phyloP scores from a whole-genome alignment of 352 stramenopile genomes.

The Globisporangium ultimum region DNA sequence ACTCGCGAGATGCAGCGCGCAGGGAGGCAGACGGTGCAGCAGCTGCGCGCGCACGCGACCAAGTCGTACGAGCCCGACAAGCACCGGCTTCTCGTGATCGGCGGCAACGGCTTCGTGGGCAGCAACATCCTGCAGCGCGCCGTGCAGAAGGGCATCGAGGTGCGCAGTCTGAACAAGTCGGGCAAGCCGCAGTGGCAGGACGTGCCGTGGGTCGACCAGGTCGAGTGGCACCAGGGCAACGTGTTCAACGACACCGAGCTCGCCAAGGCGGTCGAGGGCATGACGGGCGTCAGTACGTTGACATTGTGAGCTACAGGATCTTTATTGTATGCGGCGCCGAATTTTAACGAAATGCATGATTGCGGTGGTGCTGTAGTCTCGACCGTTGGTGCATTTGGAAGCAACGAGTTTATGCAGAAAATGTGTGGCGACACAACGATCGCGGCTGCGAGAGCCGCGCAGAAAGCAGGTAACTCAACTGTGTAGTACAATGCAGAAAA shows the following conservation, averaged over 20 bases:
- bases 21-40: neutral
- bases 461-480: constrained; percentile 66
- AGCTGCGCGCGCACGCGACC: constrained; percentile 25
- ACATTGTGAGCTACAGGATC: too few relatives aligned
- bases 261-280: constrained; percentile 59
- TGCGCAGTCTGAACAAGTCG: constrained; percentile 83
- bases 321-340: constrained; percentile 1
- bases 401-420: constrained; percentile 87
- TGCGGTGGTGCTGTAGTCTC: constrained; percentile 44
- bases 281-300: constrained; percentile 73
- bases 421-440: constrained; percentile 89
- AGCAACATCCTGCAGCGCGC: constrained; percentile 89
- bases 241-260: constrained; percentile 75
- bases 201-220: constrained; percentile 76
- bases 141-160: constrained; percentile 83
- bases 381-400: constrained; percentile 86
- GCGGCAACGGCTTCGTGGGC: constrained; percentile 87
- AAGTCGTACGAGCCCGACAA: constrained; percentile 65
- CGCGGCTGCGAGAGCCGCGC: constrained; percentile 60
- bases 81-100: constrained; percentile 81
- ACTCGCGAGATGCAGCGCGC: neutral
- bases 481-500: neutral
- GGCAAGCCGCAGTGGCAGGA: constrained; percentile 80
- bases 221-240: constrained; percentile 86
- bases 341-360: neutral